These are phyloP conservation scores for Davidsoniella australis DNA, from an alignment of 2,329 filamentous ascomycete species.

Conservation along the genomic window DNA sequence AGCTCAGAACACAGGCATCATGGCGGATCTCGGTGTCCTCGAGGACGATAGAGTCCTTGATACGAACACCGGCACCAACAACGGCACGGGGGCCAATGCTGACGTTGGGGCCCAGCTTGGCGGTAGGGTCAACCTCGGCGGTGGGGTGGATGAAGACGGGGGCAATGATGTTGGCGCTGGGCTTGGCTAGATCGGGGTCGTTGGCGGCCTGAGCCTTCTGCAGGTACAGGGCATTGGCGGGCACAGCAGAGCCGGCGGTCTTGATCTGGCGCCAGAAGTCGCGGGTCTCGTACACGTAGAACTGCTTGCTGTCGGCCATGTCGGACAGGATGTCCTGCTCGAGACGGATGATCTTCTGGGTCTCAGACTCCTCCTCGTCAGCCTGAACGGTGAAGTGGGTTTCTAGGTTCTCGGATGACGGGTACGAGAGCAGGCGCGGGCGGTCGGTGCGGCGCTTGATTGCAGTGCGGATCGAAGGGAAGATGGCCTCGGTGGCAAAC, in stretches of 20 bases:
- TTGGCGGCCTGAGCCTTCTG: constrained; percentile 69
- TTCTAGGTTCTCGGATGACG: constrained; percentile 85
- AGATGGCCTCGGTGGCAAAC: constrained; percentile 88
- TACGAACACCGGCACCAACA: constrained; percentile 70
- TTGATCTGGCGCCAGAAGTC: constrained; percentile 99
- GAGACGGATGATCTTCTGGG: constrained; percentile 76
- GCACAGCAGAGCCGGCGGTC: constrained; percentile 90
- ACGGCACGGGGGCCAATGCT: constrained; percentile 80
- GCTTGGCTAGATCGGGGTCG: constrained; percentile 52
- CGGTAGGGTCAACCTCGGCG: constrained; percentile 78
- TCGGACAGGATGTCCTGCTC: constrained; percentile 96
- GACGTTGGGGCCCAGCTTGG: constrained; percentile 93
- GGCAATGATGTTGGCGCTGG: constrained; percentile 73
- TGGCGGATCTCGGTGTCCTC: constrained; percentile 94
- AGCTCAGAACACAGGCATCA: constrained; percentile 86
- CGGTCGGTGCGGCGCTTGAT: constrained; percentile 92
- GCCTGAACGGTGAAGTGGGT: constrained; percentile 37
- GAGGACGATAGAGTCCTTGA: constrained; percentile 92
- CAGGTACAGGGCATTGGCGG: constrained; percentile 90
- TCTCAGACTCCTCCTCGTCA: constrained; percentile 58
- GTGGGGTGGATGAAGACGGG: constrained; percentile 93
- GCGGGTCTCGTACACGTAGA: constrained; percentile 96
- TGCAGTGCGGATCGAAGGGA: constrained; percentile 81
- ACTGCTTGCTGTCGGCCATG: constrained; percentile 90
- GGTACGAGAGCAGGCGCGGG: constrained; percentile 83